A percentile compares a stretch with the other conserved stretches of the same genome.
phyloP scores from a whole-genome alignment of 2,329 filamentous ascomycete species.

The Arthroderma sp. region DNA sequence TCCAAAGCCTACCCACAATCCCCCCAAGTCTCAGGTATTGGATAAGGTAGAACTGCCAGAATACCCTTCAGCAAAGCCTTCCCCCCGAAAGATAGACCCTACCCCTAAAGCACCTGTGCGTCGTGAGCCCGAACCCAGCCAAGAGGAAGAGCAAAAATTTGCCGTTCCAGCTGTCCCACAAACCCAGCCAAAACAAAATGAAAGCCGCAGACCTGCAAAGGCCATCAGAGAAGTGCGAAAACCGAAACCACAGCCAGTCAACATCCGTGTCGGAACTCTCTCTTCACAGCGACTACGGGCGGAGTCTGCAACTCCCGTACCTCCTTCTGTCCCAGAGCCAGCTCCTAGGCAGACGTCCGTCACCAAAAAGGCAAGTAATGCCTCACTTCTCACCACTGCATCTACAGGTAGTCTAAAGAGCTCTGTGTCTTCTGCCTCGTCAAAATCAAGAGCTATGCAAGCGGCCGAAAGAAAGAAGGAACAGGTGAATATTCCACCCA shows the following conservation, averaged over 20 bases:
- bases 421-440: constrained; percentile 49
- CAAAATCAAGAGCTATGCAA: constrained; percentile 59
- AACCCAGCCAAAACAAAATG: constrained; percentile 24
- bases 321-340: constrained; percentile 41
- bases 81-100: constrained; percentile 19
- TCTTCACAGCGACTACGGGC: constrained; percentile 34
- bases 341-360: constrained; percentile 36
- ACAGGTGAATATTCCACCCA: constrained; percentile 33
- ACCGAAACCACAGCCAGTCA: constrained; percentile 37
- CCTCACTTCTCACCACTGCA: constrained; percentile 46
- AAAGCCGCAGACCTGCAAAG: constrained; percentile 32
- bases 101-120: constrained; percentile 17
- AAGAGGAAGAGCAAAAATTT: constrained; percentile 20
- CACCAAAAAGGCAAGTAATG: constrained; percentile 55
- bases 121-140: constrained; percentile 23
- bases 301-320: constrained; percentile 39
- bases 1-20: constrained; percentile 24
- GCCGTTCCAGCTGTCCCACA: constrained; percentile 19
- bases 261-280: constrained; percentile 39
- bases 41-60: constrained; percentile 17
- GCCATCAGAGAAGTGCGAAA: constrained; percentile 36
- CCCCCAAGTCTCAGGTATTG: constrained; percentile 24
- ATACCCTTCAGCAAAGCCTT: constrained; percentile 15
- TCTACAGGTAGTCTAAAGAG: constrained; percentile 51
- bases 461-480: constrained; percentile 72